Conservation (phyloP, 768 basidiomycete species). For the Russula virescens region DNA sequence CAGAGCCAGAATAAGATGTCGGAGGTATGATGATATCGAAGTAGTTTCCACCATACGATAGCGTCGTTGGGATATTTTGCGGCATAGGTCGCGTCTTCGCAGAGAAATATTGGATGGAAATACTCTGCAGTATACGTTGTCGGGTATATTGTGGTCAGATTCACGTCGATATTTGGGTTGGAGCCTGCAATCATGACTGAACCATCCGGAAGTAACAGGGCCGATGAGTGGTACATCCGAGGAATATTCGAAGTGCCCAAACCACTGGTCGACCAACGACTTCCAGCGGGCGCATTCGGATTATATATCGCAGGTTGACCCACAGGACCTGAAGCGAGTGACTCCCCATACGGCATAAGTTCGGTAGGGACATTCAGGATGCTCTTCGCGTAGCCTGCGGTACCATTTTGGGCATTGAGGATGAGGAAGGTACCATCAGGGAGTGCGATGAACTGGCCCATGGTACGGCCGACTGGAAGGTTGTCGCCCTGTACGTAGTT, state of each 20-base stretch:
- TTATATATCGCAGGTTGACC: constrained; percentile 80
- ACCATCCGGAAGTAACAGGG: constrained; percentile 82
- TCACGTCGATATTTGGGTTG: constrained; percentile 87
- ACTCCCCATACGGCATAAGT: constrained; percentile 65
- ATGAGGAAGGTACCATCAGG: constrained; percentile 74
- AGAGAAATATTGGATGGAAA: constrained; percentile 88
- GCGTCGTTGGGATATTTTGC: constrained; percentile 58
- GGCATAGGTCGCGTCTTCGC: constrained; percentile 63
- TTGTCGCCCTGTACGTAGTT: constrained; percentile 67
- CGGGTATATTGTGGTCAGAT: constrained; percentile 53
- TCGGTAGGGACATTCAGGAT: constrained; percentile 32
- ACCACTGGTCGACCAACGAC: constrained; percentile 67
- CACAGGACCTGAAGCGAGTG: constrained; percentile 75
- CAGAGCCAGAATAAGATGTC: constrained; percentile 57
- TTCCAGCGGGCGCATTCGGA: constrained; percentile 62
- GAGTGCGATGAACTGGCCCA: constrained; percentile 88
- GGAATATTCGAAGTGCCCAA: constrained; percentile 58
- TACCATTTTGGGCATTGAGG: constrained; percentile 77
- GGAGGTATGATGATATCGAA: constrained; percentile 73
- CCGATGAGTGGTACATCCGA: constrained; percentile 58
- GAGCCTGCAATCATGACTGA: constrained; percentile 87
- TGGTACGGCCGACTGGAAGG: constrained; percentile 70
- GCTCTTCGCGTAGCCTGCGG: constrained; percentile 72
- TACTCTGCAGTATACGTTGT: constrained; percentile 80
- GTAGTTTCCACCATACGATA: constrained; percentile 76